A percentile compares a stretch with the other conserved stretches of the same genome.
Evolutionary conservation across 441 rosid genomes (phyloP).

Genomic region (Corymbia calophylla): DNA sequence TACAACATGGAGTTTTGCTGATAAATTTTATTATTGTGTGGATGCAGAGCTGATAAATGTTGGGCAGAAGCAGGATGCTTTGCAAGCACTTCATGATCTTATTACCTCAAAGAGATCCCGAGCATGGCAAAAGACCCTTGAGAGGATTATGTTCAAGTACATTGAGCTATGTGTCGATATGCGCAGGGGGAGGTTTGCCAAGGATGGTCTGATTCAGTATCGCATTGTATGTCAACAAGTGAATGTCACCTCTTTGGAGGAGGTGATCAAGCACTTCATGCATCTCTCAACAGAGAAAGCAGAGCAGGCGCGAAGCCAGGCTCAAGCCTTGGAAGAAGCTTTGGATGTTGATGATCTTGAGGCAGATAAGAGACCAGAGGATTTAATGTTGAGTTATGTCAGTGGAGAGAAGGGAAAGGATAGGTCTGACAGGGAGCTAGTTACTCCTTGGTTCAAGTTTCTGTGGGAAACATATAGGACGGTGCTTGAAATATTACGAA

Average conservation of each 20-base stretch:
- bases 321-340: constrained; percentile 92
- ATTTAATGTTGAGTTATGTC: constrained; percentile 94
- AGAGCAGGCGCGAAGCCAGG: constrained; percentile 92
- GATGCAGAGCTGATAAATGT: constrained; percentile 85
- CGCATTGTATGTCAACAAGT: constrained; percentile 96
- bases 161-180: constrained; percentile 95
- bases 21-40: background rate
- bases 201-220: constrained; percentile 95
- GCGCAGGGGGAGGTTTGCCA: constrained; percentile 93
- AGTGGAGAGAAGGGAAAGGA: constrained; percentile 99
- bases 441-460: constrained; percentile 99
- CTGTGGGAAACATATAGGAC: constrained; percentile 99
- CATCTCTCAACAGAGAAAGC: constrained; percentile 96
- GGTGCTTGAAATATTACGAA: constrained; percentile 88
- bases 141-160: constrained; percentile 90
- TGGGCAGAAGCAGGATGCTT: constrained; percentile 97
- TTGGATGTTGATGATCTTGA: constrained; percentile 99
- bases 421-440: constrained; percentile 95
- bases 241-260: constrained; percentile 93
- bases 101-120: constrained; percentile 90
- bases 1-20: background rate
- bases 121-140: constrained; percentile 94
- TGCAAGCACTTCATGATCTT: constrained; percentile 85
- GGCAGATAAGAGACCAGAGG: constrained; percentile 96
- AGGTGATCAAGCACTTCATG: constrained; percentile 95